These are phyloP conservation scores for Heritiera littoralis DNA, from an alignment of 345 rosid genomes.

Conservation along the genomic window DNA sequence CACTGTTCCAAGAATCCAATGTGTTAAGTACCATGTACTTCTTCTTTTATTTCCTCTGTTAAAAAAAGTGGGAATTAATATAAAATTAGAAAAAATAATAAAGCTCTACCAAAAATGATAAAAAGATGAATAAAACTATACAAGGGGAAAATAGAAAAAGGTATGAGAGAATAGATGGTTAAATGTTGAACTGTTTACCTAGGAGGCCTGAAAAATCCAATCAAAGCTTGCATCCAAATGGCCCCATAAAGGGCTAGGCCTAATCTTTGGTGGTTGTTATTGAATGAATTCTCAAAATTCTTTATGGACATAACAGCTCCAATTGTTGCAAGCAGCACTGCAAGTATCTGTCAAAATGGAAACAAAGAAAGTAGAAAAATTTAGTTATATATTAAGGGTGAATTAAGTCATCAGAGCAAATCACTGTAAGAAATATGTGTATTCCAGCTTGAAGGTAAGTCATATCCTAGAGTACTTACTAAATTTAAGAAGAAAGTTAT, in stretches of 20 bases:
- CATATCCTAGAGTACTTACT: background rate
- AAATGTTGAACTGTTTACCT: constrained; percentile 28
- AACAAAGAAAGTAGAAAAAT: background rate
- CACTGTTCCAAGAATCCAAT: constrained; percentile 80
- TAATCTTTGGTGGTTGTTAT: constrained; percentile 61
- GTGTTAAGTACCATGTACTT: constrained; percentile 66
- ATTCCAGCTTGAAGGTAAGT: background rate
- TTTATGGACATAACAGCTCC: constrained; percentile 62
- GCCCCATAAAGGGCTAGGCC: constrained; percentile 61
- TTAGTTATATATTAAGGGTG: background rate
- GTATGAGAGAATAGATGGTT: background rate
- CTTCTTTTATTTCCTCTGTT: constrained; percentile 75
- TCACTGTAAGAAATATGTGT: background rate
- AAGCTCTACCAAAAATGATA: too few species aligned
- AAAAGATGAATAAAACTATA: background rate
- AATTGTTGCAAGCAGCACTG: constrained; percentile 49
- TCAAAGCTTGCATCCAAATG: constrained; percentile 55
- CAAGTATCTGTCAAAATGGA: constrained; percentile 37
- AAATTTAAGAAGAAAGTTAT: background rate
- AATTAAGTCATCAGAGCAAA: background rate
- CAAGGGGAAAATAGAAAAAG: background rate
- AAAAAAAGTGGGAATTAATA: background rate
- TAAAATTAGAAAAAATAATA: background rate
- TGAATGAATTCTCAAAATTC: constrained; percentile 62
- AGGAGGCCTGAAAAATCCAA: constrained; percentile 54